Evolutionary conservation across 1,284 basidiomycete species (phyloP), one percentile per base, ranked within the genome.

Genomic region (Trichosporon sp.): DNA sequence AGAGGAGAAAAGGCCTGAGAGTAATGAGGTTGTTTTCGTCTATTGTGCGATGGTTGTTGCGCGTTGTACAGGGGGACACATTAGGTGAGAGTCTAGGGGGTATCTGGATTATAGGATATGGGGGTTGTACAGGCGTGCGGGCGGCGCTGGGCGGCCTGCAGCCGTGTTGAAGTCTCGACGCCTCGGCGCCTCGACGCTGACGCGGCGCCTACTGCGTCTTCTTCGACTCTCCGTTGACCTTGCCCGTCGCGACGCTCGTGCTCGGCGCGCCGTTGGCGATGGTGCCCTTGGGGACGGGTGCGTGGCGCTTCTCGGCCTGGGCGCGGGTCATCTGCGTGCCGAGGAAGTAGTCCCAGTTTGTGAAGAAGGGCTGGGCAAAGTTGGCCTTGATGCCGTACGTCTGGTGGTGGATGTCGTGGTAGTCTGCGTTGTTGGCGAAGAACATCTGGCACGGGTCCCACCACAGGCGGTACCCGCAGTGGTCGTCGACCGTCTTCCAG

Each of bases 341-440:
- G 34, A 84, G 77, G 18, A 83, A 63, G 34, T 77, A 74, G 72
- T 84, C 83, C 83, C 83, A 84, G 72, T 80, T 80, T 13, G 80
- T 81, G 74, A 86, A 98, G 86, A 94, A 97, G 2, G 95, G 95
- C 81, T 97, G 96, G 21, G 93, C 88, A 80, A 96, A 99, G 82
- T 99, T 99, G 69, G 89, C 91, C 84, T 98, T 97, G 84, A 98
- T 92, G 2, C 97, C 96, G 75, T 93, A 90, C 69, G 87, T 85
- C 87, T 93, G 92, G 83, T 98, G 96, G 81, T 99, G 96, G 71
- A 99, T 97, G 82, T 98, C 96, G 82, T 98, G 96, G 82, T 98
- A 99, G 81, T 97, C 93, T 2, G 95, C 92, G 79, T 93, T 97
- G 82, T 99, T 99, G n/a, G 87, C 86, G 71, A 91, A 93, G 68